Conservation (phyloP, 75 land plant genomes). For the Adiantum capillusveneris region DNA sequence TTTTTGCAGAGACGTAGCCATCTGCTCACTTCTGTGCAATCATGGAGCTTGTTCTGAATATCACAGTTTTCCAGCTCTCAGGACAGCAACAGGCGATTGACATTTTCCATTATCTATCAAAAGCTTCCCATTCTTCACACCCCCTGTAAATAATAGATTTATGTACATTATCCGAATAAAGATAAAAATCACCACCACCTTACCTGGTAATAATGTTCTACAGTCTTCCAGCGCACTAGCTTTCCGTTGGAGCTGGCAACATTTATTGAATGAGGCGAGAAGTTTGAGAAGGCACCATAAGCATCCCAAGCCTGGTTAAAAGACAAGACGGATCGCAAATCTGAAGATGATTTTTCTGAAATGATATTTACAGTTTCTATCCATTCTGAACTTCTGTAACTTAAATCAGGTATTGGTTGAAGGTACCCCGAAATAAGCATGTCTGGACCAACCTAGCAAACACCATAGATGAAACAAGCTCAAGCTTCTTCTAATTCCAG, state of each 20-base stretch:
- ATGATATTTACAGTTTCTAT: conserved; percentile 3
- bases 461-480: too few relatives aligned
- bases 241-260: conserved; percentile 12
- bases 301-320: conserved; percentile 37
- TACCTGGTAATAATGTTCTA: conserved; percentile 40
- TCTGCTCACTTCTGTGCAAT: too few relatives aligned
- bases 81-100: too few relatives aligned
- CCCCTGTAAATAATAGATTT: too few relatives aligned
- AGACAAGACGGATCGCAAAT: conserved; percentile 8
- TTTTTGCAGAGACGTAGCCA: too few relatives aligned
- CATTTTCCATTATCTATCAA: too few relatives aligned
- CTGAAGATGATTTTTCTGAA: not conserved
- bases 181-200: too few relatives aligned
- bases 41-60: too few relatives aligned
- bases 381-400: conserved; percentile 4
- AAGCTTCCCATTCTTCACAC: too few relatives aligned
- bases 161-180: too few relatives aligned
- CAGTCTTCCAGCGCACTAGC: conserved; percentile 16
- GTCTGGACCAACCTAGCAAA: conserved; percentile 26
- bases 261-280: conserved; percentile 21
- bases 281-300: conserved; percentile 34
- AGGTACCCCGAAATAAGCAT: conserved; percentile 37
- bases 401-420: conserved; percentile 23
- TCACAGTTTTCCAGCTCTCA: too few relatives aligned
- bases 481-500: too few relatives aligned